Base-by-base conservation (phyloP, 2,329 filamentous ascomycete species). In the Xylaria sp. region DNA sequence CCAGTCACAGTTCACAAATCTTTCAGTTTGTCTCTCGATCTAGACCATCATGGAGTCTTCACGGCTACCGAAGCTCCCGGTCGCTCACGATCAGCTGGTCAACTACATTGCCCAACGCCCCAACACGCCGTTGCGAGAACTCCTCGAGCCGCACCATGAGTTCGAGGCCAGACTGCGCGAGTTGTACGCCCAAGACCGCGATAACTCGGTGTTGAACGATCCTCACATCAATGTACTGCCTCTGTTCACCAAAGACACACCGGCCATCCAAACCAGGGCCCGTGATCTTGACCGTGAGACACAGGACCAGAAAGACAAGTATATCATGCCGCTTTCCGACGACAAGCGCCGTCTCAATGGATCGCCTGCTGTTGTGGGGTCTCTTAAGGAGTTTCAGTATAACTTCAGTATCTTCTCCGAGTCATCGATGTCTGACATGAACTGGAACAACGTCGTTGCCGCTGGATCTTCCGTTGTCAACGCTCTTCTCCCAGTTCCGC, bases 381-480 rank as follows among this genome's bases (percentile, higher is more conserved):
- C 81, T 10, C 70, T 94, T 51, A 79, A 83, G 52, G 86, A 90
- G 35, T 96, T 94, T 67, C 85, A 86, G 70, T 82, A 83, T 53
- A 93, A 94, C 73, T 93, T 96, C 74, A 83, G 83, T 60, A 72
- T 95, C 60, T 96, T 96, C 70, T 91, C 88, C 1, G 91, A 96
- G 73, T 88, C 84, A 1, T 87, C 89, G 0, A 76, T 95, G 34
- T 79, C 80, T 35, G 90, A 93, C 53, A 72, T 95, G 66, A 84
- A 93, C 70, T 95, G 91, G 91, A 84, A 75, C 69, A 94, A 94
- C 70, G 84, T 95, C 13, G 86, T 94, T 13, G 91, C 84, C 35
- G 89, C 90, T 47, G 91, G 91, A 9, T 92, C 88, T 53, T 87
- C 90, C 1, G 91, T 93, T 1, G 85, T 91, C 55, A 95, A 92